These are phyloP conservation scores for Raphanus sativus DNA, from an alignment of 345 rosid species.

Conservation along the genomic window DNA sequence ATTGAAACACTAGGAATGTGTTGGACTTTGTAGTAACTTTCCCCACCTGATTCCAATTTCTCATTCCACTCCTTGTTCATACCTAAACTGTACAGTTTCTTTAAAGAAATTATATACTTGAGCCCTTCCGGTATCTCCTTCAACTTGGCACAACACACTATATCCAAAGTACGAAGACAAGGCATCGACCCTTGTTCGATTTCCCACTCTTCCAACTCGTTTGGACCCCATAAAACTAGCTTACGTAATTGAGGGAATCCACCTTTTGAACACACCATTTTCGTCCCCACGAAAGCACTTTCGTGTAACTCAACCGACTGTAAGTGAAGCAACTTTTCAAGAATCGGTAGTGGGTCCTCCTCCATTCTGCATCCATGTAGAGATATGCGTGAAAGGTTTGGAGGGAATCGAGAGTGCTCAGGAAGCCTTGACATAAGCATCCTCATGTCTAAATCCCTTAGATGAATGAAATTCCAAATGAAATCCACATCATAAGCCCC, in stretches of 20 bases:
- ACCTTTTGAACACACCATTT: slow-evolving; percentile 28
- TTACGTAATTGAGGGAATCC: slow-evolving; percentile 26
- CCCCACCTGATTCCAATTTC: background rate
- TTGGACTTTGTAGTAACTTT: slow-evolving; percentile 19
- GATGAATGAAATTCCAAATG: slow-evolving; percentile 4
- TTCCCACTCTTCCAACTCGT: slow-evolving; percentile 23
- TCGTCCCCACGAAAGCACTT: slow-evolving; percentile 13
- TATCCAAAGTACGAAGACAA: background rate
- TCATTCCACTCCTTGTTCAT: background rate
- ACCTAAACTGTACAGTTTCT: background rate
- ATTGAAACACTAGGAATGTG: slow-evolving; percentile 14
- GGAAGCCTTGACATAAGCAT: slow-evolving; percentile 34
- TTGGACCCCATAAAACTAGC: background rate
- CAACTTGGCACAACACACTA: slow-evolving; percentile 13
- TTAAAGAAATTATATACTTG: background rate
- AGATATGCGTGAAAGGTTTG: slow-evolving; percentile 35
- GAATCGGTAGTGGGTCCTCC: slow-evolving; percentile 48
- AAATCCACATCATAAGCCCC: background rate
- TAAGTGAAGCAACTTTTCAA: slow-evolving; percentile 43
- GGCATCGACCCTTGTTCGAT: slow-evolving; percentile 37
- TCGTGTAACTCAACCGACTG: background rate
- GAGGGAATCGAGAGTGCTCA: slow-evolving; percentile 13
- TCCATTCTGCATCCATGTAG: slow-evolving; percentile 20
- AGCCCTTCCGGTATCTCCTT: slow-evolving; percentile 39
- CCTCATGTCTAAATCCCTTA: slow-evolving; percentile 22